phyloP scores from a whole-genome alignment of 1,284 basidiomycete species.

The Heimioporus punctisporus region DNA sequence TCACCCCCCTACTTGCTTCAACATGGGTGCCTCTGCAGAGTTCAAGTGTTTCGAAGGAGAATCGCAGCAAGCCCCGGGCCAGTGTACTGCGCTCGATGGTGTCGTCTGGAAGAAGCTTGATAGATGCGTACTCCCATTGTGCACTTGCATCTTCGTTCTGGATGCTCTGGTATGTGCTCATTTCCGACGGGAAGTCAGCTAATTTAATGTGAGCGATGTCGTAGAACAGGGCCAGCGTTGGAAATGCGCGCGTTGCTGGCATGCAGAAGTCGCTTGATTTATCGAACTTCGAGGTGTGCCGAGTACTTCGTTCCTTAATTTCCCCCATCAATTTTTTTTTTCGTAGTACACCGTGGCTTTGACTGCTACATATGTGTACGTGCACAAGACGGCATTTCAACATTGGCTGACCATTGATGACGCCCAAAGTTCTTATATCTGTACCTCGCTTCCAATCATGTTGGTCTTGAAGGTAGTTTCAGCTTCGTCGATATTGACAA shows the following conservation, averaged over 20 bases:
- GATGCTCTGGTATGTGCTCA: too few relatives aligned
- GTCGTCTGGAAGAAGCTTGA: too few relatives aligned
- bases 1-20: too few relatives aligned
- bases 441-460: constrained; percentile 59
- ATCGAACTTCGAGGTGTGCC: constrained; percentile 44
- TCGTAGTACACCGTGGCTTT: constrained; percentile 50
- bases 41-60: too few relatives aligned
- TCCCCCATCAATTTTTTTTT: background rate
- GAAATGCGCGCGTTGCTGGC: constrained; percentile 63
- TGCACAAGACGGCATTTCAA: background rate
- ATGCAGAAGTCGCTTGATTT: constrained; percentile 54
- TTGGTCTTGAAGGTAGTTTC: constrained; percentile 51
- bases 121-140: too few relatives aligned
- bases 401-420: constrained; percentile 1
- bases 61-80: too few relatives aligned
- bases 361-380: constrained; percentile 53
- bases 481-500: background rate
- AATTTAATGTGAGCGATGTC: background rate
- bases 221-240: constrained; percentile 49
- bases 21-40: too few relatives aligned
- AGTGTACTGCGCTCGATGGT: too few relatives aligned
- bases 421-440: constrained; percentile 51
- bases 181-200: too few relatives aligned
- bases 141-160: too few relatives aligned
- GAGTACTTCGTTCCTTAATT: background rate